phyloP scores from a whole-genome alignment of 495 filamentous ascomycete genomes.

The Clohesyomyces aquaticus region DNA sequence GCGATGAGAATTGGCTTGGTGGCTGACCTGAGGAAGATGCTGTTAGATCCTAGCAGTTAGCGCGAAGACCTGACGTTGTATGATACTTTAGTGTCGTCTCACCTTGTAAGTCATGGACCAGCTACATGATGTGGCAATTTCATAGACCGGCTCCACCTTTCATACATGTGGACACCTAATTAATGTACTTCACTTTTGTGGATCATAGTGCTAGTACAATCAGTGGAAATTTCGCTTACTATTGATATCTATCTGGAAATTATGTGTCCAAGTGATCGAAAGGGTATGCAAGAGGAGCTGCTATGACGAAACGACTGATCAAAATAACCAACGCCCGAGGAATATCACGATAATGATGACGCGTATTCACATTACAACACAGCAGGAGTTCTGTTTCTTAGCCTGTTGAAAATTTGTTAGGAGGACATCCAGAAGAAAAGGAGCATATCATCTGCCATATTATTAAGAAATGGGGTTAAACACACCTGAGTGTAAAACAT shows the following conservation, averaged over 20 bases:
- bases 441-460: neutral
- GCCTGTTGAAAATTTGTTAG: slow-evolving; percentile 54
- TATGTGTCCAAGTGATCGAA: neutral
- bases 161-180: no score
- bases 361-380: slow-evolving; percentile 68
- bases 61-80: no score
- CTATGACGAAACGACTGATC: neutral
- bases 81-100: no score
- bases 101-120: no score
- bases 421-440: neutral
- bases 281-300: neutral
- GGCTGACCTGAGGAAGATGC: no score
- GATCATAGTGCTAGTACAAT: no score
- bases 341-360: neutral
- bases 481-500: slow-evolving; percentile 87
- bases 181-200: no score
- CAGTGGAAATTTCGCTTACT: neutral
- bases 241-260: neutral
- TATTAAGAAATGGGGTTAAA: neutral
- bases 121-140: no score
- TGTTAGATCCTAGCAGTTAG: no score
- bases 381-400: slow-evolving; percentile 97
- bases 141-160: no score
- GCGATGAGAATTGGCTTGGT: no score
- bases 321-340: neutral